Base-by-base conservation (phyloP, 2,329 filamentous ascomycete species). In the Lasiodiplodia gonubiensis region DNA sequence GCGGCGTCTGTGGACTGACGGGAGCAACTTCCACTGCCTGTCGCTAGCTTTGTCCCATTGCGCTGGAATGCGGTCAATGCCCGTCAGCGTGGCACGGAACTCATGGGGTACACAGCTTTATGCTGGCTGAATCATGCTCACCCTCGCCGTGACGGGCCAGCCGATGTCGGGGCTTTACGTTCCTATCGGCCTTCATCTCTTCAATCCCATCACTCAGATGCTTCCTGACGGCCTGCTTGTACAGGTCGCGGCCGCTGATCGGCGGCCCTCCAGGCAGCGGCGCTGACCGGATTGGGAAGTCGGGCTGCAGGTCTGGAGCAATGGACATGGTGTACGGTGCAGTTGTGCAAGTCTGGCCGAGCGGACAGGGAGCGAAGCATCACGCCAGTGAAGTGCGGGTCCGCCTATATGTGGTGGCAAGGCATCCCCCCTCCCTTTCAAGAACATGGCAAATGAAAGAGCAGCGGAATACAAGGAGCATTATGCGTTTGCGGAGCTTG, bases 381-480 rank as follows among this genome's bases (percentile, higher is more conserved):
- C 18, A 35, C 14, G 30, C 30, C 18, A 35, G 53, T 12, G 39
- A 21, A 33, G 42, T 23, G 25, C 39, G 37, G 42, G 21, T 23
- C 11, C 16, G 18, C 21, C 48, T 46, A 30, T 27, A 27, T 49
- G 57, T 33, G 57, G 42, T 42, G 49, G 48, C 33, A 48, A 18
- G 37, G 12, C 48, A 7, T 27, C 23, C 21, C 53, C 53, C n/a
- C 21, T 55, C 25, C 21, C 18, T n/a, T 8, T 30, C n/a, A 10
- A 33, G 48, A 21, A 37, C 25, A 25, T 48, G 57, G 57, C 57
- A 42, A 61, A 61, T 61, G 39, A 33, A 61, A 49, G 57, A 61
- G 3, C 11, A 5, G 46, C 42, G 30, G 35, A 35, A 14, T 16
- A 27, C 27, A n/a, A 12, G 11, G 54, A 18, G 37, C 25, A 35